Conservation (phyloP, 192 early-diverging fungal genomes). For the Umbelopsis sp. region DNA sequence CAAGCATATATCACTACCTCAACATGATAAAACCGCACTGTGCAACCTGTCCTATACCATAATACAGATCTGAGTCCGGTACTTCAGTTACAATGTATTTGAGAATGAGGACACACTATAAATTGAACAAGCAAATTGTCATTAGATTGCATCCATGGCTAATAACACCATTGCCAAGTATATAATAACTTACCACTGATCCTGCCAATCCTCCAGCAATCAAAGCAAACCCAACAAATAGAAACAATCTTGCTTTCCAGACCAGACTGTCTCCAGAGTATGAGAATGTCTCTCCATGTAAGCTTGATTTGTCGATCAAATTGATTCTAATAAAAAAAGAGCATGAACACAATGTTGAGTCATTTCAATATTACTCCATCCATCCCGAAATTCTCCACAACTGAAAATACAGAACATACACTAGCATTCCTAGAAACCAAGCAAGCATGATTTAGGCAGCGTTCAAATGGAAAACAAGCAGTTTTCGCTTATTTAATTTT, state of each 20-base stretch:
- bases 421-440: conserved; percentile 45
- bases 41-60: conserved; percentile 12
- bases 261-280: conserved; percentile 43
- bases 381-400: too few species aligned
- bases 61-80: conserved; percentile 1
- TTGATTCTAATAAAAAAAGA: conserved; percentile 53
- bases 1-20: neutral
- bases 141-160: neutral
- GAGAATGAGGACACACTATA: neutral
- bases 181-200: conserved; percentile 46
- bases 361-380: too few species aligned
- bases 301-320: conserved; percentile 52
- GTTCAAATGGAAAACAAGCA: neutral
- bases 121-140: neutral
- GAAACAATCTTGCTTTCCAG: conserved; percentile 52
- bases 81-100: conserved; percentile 16
- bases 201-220: conserved; percentile 65
- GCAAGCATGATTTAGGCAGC: neutral
- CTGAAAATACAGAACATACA: conserved; percentile 44
- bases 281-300: conserved; percentile 48
- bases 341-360: neutral
- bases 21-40: conserved; percentile 15
- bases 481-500: neutral
- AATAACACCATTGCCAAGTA: neutral
- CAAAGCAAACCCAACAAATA: conserved; percentile 64